A percentile compares a stretch with the other conserved stretches of the same genome.
Evolutionary conservation across 164 flowering plant genomes (phyloP).

Genomic region (Stephania yunnanensis): DNA sequence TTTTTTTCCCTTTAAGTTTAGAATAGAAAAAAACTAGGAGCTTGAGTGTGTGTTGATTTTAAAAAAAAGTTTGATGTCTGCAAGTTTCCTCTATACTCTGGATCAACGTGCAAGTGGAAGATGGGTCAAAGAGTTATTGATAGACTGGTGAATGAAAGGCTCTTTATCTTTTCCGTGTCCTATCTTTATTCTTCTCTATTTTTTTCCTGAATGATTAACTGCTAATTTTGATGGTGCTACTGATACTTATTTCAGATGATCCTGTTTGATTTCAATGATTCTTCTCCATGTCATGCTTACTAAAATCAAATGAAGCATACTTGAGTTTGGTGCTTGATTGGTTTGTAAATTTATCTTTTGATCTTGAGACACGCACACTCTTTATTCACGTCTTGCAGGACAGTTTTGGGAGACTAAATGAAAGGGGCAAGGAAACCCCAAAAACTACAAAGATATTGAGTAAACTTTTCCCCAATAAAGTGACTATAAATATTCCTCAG

Average conservation of each 20-base stretch:
- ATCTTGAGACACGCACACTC: not conserved
- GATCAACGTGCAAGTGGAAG: not conserved
- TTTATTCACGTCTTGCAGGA: slow-evolving; percentile 47
- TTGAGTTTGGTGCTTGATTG: not conserved
- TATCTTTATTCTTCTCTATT: too few relatives aligned
- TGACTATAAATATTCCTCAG: slow-evolving; percentile 85
- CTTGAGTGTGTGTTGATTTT: not conserved
- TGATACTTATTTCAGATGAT: not conserved
- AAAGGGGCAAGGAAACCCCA: slow-evolving; percentile 71
- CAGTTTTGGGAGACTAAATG: slow-evolving; percentile 83
- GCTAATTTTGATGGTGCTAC: not conserved
- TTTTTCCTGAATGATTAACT: not conserved
- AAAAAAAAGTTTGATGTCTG: not conserved
- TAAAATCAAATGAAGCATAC: not conserved
- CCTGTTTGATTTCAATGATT: not conserved
- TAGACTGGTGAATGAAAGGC: not conserved
- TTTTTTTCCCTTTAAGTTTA: not conserved
- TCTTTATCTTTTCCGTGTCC: too few relatives aligned
- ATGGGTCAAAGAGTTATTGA: not conserved
- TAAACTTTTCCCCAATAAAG: slow-evolving; percentile 84
- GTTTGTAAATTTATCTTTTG: not conserved
- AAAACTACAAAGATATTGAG: slow-evolving; percentile 60
- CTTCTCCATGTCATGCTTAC: not conserved
- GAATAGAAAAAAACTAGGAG: not conserved
- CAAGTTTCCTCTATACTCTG: not conserved